phyloP scores from a whole-genome alignment of 805 yeast species.

The Metschnikowia colocasiae region DNA sequence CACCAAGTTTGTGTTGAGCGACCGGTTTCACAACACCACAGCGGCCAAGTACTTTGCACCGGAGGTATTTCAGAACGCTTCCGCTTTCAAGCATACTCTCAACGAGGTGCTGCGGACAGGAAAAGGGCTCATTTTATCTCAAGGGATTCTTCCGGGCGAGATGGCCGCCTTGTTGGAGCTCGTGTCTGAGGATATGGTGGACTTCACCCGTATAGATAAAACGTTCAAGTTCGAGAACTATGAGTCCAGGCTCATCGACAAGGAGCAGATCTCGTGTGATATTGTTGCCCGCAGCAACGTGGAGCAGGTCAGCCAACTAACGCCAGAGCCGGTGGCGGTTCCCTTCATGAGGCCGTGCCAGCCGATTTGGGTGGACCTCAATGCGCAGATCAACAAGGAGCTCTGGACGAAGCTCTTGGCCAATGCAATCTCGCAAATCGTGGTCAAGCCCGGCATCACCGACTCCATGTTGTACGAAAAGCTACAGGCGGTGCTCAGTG shows the following conservation, averaged over 20 bases:
- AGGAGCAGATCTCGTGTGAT: constrained; percentile 63
- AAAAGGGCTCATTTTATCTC: constrained; percentile 54
- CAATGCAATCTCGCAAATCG: constrained; percentile 37
- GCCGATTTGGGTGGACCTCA: constrained; percentile 66
- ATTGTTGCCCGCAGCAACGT: constrained; percentile 38
- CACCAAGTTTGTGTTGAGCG: constrained; percentile 55
- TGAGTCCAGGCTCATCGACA: constrained; percentile 71
- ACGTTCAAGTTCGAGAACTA: constrained; percentile 56
- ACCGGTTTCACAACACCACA: constrained; percentile 42
- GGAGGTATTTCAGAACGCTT: constrained; percentile 43
- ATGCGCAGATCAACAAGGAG: constrained; percentile 53
- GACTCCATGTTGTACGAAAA: constrained; percentile 20
- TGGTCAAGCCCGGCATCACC: constrained; percentile 38
- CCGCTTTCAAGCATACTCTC: constrained; percentile 43
- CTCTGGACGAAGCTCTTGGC: constrained; percentile 60
- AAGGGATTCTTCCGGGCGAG: constrained; percentile 57
- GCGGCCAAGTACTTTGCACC: constrained; percentile 35
- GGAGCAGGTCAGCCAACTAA: constrained; percentile 4
- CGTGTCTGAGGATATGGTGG: constrained; percentile 32
- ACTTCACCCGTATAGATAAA: constrained; percentile 44
- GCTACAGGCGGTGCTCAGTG: constrained; percentile 29
- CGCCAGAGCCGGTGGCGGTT: constrained; percentile 34
- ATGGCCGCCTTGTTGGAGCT: constrained; percentile 60
- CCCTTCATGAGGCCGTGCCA: constrained; percentile 63
- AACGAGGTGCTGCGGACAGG: constrained; percentile 37